These are phyloP conservation scores for Pelargonium cotyledonis DNA, from an alignment of 441 rosid species.

Conservation along the genomic window DNA sequence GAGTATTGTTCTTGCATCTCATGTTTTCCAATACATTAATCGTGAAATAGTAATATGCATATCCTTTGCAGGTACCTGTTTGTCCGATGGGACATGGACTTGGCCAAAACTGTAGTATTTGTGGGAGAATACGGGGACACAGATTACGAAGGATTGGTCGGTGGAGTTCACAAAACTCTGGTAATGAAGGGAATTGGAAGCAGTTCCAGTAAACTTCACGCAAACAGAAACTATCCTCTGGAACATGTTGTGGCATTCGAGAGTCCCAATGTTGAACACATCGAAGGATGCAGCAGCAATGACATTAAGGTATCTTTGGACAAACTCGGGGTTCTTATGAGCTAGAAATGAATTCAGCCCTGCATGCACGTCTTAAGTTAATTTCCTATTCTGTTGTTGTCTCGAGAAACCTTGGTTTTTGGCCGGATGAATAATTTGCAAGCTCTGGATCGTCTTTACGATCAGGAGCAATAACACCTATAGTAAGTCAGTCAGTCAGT, in stretches of 20 bases:
- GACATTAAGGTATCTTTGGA: constrained; percentile 51
- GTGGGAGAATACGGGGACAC: constrained; percentile 87
- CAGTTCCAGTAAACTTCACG: constrained; percentile 43
- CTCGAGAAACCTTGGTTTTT: too few species aligned
- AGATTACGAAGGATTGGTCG: constrained; percentile 81
- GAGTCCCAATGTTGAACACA: constrained; percentile 48
- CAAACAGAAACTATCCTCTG: constrained; percentile 72
- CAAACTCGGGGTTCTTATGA: constrained; percentile 47
- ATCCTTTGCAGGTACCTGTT: constrained; percentile 57
- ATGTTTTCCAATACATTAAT: too few species aligned
- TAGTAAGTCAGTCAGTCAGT: too few species aligned
- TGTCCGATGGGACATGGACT: constrained; percentile 76
- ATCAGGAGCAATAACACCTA: too few species aligned
- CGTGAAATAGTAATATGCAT: too few species aligned
- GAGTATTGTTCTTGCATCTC: too few species aligned
- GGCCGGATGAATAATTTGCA: too few species aligned
- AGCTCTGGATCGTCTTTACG: too few species aligned
- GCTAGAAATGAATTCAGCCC: constrained; percentile 21
- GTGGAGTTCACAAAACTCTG: constrained; percentile 75
- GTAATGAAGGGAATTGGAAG: constrained; percentile 59
- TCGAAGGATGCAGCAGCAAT: constrained; percentile 30
- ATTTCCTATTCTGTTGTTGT: too few species aligned
- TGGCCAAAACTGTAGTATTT: constrained; percentile 74
- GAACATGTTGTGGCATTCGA: constrained; percentile 69
- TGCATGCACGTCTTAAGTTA: neutral